A percentile compares a stretch with the other conserved stretches of the same genome.
These are phyloP conservation scores for Luffa aegyptiaca DNA, from an alignment of 306 rosid genomes.

Conservation along the genomic window DNA sequence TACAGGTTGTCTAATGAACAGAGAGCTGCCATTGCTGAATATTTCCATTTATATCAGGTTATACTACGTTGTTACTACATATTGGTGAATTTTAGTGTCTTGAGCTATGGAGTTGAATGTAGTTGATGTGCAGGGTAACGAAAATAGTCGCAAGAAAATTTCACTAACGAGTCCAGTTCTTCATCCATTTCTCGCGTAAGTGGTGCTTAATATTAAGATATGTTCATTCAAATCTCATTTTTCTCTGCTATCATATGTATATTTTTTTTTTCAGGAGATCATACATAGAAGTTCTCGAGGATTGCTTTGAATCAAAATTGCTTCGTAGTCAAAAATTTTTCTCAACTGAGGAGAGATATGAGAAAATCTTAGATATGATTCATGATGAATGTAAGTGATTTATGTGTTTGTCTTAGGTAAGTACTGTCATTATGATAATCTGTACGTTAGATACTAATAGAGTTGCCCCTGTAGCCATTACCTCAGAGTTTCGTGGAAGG, in stretches of 20 bases:
- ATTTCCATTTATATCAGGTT: constrained; percentile 85
- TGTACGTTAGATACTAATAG: neutral
- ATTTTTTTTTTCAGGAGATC: constrained; percentile 47
- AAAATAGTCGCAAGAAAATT: constrained; percentile 74
- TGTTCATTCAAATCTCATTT: constrained; percentile 11
- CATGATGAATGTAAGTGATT: constrained; percentile 56
- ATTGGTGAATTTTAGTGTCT: neutral
- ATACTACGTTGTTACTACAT: neutral
- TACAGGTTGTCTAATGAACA: constrained; percentile 77
- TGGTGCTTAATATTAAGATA: constrained; percentile 10
- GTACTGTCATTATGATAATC: neutral
- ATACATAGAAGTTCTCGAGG: constrained; percentile 58
- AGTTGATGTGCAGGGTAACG: constrained; percentile 61
- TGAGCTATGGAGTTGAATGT: neutral
- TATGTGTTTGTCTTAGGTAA: neutral
- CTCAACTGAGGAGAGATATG: constrained; percentile 71
- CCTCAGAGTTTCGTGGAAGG: constrained; percentile 75
- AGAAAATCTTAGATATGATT: constrained; percentile 72
- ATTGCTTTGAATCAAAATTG: constrained; percentile 55
- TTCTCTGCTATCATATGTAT: constrained; percentile 18
- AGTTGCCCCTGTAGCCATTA: constrained; percentile 47
- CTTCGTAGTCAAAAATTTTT: constrained; percentile 57
- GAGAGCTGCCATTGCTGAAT: constrained; percentile 74
- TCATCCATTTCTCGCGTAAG: constrained; percentile 83
- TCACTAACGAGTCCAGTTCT: constrained; percentile 48